These are phyloP conservation scores for Zygosaccharomyces pseudobailii DNA, from an alignment of 1,139 yeast species.

Conservation along the genomic window DNA sequence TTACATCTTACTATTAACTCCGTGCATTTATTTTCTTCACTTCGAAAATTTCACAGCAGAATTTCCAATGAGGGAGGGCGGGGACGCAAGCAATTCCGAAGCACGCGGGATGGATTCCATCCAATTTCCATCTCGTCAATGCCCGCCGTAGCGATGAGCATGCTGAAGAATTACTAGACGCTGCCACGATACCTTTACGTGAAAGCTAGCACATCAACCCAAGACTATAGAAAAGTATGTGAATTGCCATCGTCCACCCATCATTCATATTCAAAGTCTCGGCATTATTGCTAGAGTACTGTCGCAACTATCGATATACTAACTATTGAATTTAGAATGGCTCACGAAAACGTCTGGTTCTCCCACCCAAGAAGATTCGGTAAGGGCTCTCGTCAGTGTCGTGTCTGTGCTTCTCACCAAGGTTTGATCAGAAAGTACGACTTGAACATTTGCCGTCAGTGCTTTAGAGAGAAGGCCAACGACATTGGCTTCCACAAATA, in stretches of 20 bases:
- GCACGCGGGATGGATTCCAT: neutral
- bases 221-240: slow-evolving; percentile 9
- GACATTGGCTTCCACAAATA: slow-evolving; percentile 99
- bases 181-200: neutral
- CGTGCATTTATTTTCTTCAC: neutral
- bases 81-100: neutral
- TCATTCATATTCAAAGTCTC: neutral
- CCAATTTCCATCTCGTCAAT: neutral
- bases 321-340: slow-evolving; percentile 60
- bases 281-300: neutral
- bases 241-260: neutral
- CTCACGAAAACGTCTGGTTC: slow-evolving; percentile 99
- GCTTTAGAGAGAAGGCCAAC: slow-evolving; percentile 99
- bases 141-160: neutral
- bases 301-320: neutral
- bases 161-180: neutral
- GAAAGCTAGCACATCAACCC: slow-evolving; percentile 4
- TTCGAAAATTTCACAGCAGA: neutral
- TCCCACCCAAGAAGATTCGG: slow-evolving; percentile 99
- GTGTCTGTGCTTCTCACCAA: slow-evolving; percentile 97
- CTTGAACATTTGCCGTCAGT: slow-evolving; percentile 99
- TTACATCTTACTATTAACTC: neutral
- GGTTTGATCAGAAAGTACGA: slow-evolving; percentile 99
- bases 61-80: neutral
- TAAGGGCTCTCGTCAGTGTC: slow-evolving; percentile 99